Percentiles rank a stretch among this genome's conserved stretches.
Evolutionary conservation across 1,139 yeast genomes (phyloP).

Genomic region (Sugiyamaella neomexicana): DNA sequence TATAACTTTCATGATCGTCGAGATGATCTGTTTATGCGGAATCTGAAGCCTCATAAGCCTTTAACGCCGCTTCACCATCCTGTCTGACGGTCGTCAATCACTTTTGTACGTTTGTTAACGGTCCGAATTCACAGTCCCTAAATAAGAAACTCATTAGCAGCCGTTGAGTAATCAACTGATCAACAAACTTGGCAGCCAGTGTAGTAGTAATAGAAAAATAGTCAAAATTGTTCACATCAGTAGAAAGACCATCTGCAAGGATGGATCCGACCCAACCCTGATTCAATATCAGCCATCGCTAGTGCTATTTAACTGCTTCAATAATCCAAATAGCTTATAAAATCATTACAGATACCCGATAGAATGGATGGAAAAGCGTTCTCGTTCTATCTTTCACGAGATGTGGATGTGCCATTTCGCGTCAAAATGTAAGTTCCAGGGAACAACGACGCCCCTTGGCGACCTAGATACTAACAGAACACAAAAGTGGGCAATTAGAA

Average conservation of each 20-base stretch:
- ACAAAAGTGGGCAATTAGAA: constrained; percentile 47
- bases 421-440: constrained; percentile 43
- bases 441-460: not conserved
- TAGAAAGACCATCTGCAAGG: constrained; percentile 7
- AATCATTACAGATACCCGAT: no score
- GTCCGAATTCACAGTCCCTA: no score
- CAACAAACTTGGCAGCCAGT: no score
- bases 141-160: no score
- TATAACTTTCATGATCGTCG: not conserved
- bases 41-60: not conserved
- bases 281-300: not conserved
- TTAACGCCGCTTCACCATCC: not conserved
- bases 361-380: constrained; percentile 52
- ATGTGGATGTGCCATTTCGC: constrained; percentile 57
- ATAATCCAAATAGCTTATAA: not conserved
- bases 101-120: no score
- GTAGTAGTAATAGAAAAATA: not conserved
- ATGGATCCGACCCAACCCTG: constrained; percentile 1
- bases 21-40: constrained; percentile 4
- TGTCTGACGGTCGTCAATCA: not conserved
- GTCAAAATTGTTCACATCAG: no score
- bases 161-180: not conserved
- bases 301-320: not conserved
- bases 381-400: constrained; percentile 76
- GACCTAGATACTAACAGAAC: constrained; percentile 15